phyloP scores from a whole-genome alignment of 2,329 filamentous ascomycete species.

The Nigrograna mackinnonii region DNA sequence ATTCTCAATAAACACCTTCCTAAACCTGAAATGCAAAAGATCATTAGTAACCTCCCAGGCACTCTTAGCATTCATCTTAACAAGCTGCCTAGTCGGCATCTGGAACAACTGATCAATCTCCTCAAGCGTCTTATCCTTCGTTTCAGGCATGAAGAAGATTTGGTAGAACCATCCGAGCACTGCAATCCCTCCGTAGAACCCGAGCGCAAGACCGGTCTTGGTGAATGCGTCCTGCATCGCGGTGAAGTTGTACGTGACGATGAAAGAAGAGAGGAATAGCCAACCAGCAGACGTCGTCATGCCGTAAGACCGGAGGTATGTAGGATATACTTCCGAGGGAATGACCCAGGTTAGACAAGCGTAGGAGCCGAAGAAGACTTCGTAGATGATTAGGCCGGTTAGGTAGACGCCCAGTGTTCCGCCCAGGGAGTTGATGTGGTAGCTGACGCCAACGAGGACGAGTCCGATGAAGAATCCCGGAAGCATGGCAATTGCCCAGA shows the following conservation, averaged over 20 bases:
- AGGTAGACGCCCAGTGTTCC: constrained; percentile 64
- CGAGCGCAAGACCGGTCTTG: constrained; percentile 66
- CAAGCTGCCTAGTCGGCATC: constrained; percentile 64
- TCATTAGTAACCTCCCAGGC: constrained; percentile 50
- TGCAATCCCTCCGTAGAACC: constrained; percentile 76
- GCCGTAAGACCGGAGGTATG: constrained; percentile 72
- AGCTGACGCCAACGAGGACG: constrained; percentile 66
- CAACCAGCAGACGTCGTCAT: constrained; percentile 72
- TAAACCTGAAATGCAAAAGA: constrained; percentile 46
- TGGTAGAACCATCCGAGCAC: constrained; percentile 73
- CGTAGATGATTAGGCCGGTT: constrained; percentile 60
- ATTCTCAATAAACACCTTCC: constrained; percentile 52
- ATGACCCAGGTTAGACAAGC: constrained; percentile 39
- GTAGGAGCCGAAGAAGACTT: constrained; percentile 41
- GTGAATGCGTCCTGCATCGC: constrained; percentile 71
- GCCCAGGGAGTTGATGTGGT: constrained; percentile 56
- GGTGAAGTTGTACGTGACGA: constrained; percentile 76
- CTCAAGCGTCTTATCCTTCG: constrained; percentile 69
- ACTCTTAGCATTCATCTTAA: constrained; percentile 60
- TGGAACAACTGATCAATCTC: constrained; percentile 72
- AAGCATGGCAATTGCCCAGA: constrained; percentile 75
- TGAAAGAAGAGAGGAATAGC: constrained; percentile 71
- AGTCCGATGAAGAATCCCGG: constrained; percentile 73
- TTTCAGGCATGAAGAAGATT: constrained; percentile 76
- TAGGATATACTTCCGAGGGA: constrained; percentile 72